Conservation (phyloP, 108 stramenopile genomes). For the Pseudonitzschia delicatissima region DNA sequence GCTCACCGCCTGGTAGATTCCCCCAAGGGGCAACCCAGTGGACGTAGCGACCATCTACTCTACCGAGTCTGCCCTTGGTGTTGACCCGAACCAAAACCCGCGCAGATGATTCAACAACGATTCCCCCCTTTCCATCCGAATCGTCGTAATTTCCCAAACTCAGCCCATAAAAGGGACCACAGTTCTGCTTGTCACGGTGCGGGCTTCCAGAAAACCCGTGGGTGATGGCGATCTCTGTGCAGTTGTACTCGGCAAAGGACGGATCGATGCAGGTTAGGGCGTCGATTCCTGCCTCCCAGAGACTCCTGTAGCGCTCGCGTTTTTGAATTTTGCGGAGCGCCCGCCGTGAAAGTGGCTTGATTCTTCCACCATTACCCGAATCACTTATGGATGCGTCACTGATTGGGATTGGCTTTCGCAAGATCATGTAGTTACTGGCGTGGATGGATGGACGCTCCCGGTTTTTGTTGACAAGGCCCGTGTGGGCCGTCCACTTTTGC, state of each 20-base stretch:
- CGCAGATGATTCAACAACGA: slow-evolving; percentile 52
- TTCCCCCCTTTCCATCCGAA: slow-evolving; percentile 15
- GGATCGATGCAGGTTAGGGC: slow-evolving; percentile 45
- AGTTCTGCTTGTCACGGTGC: slow-evolving; percentile 66
- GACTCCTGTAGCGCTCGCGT: slow-evolving; percentile 25
- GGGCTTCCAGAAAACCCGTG: slow-evolving; percentile 59
- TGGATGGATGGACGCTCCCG: slow-evolving; percentile 52
- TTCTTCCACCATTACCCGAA: background rate
- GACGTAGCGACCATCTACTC: slow-evolving; percentile 67
- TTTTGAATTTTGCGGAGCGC: slow-evolving; percentile 44
- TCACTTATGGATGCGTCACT: background rate
- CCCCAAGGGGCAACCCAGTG: slow-evolving; percentile 61
- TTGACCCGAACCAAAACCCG: slow-evolving; percentile 40
- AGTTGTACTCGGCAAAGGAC: slow-evolving; percentile 40
- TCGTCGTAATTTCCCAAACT: slow-evolving; percentile 50
- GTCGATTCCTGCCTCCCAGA: slow-evolving; percentile 50
- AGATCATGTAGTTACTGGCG: slow-evolving; percentile 60
- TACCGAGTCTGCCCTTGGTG: slow-evolving; percentile 48
- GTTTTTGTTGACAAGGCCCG: slow-evolving; percentile 13
- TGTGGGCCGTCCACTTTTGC: slow-evolving; percentile 23
- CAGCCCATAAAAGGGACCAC: slow-evolving; percentile 66
- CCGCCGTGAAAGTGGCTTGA: slow-evolving; percentile 8
- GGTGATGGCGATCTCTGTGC: slow-evolving; percentile 62
- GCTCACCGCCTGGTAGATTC: too few species aligned
- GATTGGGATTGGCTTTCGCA: slow-evolving; percentile 15